These are phyloP conservation scores for Microbotryum silenes-acaulis DNA, from an alignment of 1,284 basidiomycete genomes.

Conservation along the genomic window DNA sequence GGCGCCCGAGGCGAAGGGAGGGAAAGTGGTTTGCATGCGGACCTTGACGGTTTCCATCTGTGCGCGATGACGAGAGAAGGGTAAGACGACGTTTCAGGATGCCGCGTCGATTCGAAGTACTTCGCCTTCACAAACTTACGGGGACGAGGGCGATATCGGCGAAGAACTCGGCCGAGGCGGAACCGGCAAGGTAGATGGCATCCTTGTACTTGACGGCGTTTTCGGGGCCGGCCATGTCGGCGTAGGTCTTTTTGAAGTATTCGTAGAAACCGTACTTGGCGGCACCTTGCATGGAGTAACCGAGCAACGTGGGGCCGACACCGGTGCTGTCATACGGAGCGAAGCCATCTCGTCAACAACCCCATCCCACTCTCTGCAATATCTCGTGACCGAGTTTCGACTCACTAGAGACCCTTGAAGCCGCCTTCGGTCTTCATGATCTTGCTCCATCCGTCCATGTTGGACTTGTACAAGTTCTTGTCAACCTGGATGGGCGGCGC, in stretches of 20 bases:
- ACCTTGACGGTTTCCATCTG: conserved; percentile 39
- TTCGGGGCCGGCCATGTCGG: conserved; percentile 36
- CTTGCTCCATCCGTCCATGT: conserved; percentile 39
- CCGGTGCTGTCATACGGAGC: conserved; percentile 33
- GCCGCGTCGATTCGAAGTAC: background rate
- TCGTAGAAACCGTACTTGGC: conserved; percentile 40
- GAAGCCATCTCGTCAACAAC: background rate
- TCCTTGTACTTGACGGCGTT: conserved; percentile 40
- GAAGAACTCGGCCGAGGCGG: conserved; percentile 39
- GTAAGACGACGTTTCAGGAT: background rate
- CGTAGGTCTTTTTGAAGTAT: conserved; percentile 37
- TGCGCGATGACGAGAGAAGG: background rate
- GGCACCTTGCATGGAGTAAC: conserved; percentile 39
- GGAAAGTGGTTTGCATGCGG: conserved; percentile 40
- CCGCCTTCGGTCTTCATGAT: conserved; percentile 37
- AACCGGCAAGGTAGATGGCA: conserved; percentile 39
- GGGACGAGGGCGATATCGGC: conserved; percentile 39
- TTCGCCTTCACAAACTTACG: conserved; percentile 2
- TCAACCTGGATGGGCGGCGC: conserved; percentile 30
- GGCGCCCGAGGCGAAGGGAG: conserved; percentile 36
- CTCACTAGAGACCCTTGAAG: conserved; percentile 36
- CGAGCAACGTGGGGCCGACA: conserved; percentile 37
- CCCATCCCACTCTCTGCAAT: background rate
- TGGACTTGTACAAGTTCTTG: conserved; percentile 38
- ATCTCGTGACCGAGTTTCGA: background rate